These are phyloP conservation scores for Warburgia ugandensis DNA, from an alignment of 164 flowering plant genomes.

Conservation along the genomic window DNA sequence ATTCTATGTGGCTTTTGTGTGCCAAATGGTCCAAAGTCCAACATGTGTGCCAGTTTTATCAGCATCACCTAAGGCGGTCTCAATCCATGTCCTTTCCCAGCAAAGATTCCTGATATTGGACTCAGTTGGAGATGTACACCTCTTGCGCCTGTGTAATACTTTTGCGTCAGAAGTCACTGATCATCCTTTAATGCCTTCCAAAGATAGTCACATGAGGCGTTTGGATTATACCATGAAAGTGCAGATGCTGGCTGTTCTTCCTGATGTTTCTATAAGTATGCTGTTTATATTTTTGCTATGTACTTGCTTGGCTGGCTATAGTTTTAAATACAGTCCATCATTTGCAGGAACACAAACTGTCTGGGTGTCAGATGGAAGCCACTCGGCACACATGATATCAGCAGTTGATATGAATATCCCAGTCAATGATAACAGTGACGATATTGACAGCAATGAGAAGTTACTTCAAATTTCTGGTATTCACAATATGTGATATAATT, in stretches of 20 bases:
- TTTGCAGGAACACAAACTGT: constrained; percentile 56
- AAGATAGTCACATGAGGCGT: constrained; percentile 32
- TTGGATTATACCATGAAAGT: constrained; percentile 49
- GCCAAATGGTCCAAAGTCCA: constrained; percentile 17
- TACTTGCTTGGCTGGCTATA: constrained; percentile 1
- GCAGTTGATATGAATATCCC: constrained; percentile 37
- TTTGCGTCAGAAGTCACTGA: constrained; percentile 30
- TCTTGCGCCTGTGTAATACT: constrained; percentile 33
- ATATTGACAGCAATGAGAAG: constrained; percentile 31
- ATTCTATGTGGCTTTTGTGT: constrained; percentile 44
- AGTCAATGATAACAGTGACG: constrained; percentile 22
- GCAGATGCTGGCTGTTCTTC: constrained; percentile 55
- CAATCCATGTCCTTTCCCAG: constrained; percentile 52
- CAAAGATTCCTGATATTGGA: constrained; percentile 58
- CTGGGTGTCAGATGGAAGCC: constrained; percentile 72
- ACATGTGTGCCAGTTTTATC: constrained; percentile 11
- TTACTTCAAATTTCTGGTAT: constrained; percentile 56
- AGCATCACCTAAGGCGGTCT: constrained; percentile 46
- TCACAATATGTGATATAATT: no score
- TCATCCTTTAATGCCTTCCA: constrained; percentile 6
- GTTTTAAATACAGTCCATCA: constrained; percentile 3
- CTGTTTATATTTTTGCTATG: constrained; percentile 6
- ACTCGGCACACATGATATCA: constrained; percentile 47
- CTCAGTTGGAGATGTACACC: constrained; percentile 59
- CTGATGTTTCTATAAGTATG: constrained; percentile 49